Conservation (phyloP, 2,329 filamentous ascomycete species). For the Ceratocystis colombiana region DNA sequence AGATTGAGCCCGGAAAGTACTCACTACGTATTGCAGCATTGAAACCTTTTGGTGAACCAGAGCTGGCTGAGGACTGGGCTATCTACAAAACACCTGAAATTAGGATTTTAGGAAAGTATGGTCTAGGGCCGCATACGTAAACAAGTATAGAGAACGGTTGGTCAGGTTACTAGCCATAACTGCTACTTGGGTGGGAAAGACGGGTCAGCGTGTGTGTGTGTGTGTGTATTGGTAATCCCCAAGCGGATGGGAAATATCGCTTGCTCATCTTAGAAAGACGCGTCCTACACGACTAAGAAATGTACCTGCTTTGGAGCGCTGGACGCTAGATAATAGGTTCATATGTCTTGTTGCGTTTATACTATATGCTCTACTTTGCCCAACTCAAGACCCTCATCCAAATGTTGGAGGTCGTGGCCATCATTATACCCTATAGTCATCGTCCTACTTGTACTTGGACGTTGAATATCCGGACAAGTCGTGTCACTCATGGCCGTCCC, state of each 20-base stretch:
- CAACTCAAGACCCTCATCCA: slow-evolving; percentile 12
- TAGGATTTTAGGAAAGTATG: slow-evolving; percentile 16
- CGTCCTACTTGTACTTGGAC: neutral
- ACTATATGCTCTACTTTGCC: slow-evolving; percentile 19
- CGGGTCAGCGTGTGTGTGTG: neutral
- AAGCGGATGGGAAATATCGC: neutral
- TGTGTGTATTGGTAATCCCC: no score
- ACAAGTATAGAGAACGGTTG: neutral
- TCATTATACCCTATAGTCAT: neutral
- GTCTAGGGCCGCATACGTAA: neutral
- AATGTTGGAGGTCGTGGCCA: neutral
- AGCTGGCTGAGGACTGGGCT: slow-evolving; percentile 28
- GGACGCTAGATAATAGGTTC: neutral
- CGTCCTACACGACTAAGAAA: neutral
- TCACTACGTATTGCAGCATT: slow-evolving; percentile 29
- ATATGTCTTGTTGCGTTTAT: neutral
- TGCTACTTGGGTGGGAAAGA: neutral
- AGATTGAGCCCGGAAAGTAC: slow-evolving; percentile 30
- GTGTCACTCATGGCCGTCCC: slow-evolving; percentile 15
- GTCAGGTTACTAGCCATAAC: neutral
- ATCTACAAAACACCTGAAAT: slow-evolving; percentile 29
- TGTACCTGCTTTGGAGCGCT: neutral
- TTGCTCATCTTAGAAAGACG: neutral
- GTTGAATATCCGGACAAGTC: neutral
- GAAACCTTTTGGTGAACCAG: slow-evolving; percentile 29